A percentile compares a stretch with the other conserved stretches of the same genome.
These are phyloP conservation scores for Pseudomassariella vexata DNA, from an alignment of 2,329 filamentous ascomycete species.

Conservation along the genomic window DNA sequence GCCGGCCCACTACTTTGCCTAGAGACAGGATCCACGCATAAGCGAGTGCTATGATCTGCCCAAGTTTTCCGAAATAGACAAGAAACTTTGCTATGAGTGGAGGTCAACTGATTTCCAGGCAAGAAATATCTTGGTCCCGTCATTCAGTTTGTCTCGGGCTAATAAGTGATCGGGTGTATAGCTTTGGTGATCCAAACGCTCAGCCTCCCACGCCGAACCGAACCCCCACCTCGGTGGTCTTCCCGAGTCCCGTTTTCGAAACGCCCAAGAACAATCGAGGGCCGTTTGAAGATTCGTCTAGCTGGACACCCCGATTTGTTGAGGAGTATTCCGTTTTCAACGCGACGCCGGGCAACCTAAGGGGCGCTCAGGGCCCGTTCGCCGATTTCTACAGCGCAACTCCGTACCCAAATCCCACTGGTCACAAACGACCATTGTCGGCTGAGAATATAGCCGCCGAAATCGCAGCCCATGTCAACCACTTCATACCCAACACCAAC, in stretches of 20 bases:
- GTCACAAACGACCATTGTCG: conserved; percentile 47
- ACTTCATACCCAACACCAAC: conserved; percentile 48
- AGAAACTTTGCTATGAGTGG: conserved; percentile 55
- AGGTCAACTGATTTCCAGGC: conserved; percentile 51
- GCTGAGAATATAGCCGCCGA: conserved; percentile 42
- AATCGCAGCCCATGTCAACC: conserved; percentile 56
- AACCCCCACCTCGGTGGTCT: conserved; percentile 48
- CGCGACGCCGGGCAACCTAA: conserved; percentile 54
- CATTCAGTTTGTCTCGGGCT: conserved; percentile 2
- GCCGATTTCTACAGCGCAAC: conserved; percentile 35
- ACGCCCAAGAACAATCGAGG: conserved; percentile 46
- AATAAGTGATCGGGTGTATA: conserved; percentile 22
- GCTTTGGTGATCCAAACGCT: conserved; percentile 60
- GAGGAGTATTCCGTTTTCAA: conserved; percentile 63
- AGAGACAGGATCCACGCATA: conserved; percentile 4
- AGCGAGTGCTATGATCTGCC: conserved; percentile 7
- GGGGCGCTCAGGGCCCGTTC: conserved; percentile 38
- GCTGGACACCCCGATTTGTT: conserved; percentile 57
- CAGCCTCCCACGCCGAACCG: conserved; percentile 53
- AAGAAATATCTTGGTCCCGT: conserved; percentile 19
- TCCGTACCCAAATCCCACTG: conserved; percentile 26
- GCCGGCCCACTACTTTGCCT: conserved; percentile 4
- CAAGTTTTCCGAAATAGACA: conserved; percentile 2
- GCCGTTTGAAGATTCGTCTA: conserved; percentile 41
- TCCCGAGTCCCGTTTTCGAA: conserved; percentile 51